These are phyloP conservation scores for Selaginella tamariscina DNA, from an alignment of 75 land plant species.

Conservation along the genomic window DNA sequence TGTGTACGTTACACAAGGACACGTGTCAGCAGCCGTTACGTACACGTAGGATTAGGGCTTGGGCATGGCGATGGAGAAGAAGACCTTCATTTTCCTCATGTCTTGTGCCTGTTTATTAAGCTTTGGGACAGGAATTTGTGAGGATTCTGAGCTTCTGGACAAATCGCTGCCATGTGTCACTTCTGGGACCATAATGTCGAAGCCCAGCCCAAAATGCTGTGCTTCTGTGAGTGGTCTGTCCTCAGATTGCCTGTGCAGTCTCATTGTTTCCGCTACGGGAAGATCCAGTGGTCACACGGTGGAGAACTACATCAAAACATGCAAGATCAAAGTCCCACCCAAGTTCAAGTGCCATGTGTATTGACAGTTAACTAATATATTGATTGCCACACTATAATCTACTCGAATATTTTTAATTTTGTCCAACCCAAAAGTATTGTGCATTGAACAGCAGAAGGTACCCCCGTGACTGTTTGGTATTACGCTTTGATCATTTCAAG, in stretches of 20 bases:
- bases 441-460: no score
- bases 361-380: background rate
- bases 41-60: no score
- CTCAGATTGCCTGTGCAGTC: background rate
- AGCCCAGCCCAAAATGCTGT: constrained; percentile 1
- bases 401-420: no score
- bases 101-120: no score
- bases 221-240: background rate
- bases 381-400: background rate
- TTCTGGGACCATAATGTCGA: background rate
- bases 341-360: background rate
- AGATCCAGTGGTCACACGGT: background rate
- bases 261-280: constrained; percentile 7
- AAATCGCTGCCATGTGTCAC: constrained; percentile 1
- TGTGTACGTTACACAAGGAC: no score
- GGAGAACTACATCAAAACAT: constrained; percentile 1
- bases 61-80: no score
- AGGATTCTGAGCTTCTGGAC: background rate
- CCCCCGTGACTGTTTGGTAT: no score
- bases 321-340: constrained; percentile 1
- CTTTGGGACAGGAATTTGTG: no score
- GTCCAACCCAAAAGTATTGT: no score
- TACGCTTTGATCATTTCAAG: background rate
- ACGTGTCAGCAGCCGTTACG: no score
- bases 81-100: no score